Evolutionary conservation across 1,284 basidiomycete species (phyloP).

Genomic region (Trichosporon asahii): DNA sequence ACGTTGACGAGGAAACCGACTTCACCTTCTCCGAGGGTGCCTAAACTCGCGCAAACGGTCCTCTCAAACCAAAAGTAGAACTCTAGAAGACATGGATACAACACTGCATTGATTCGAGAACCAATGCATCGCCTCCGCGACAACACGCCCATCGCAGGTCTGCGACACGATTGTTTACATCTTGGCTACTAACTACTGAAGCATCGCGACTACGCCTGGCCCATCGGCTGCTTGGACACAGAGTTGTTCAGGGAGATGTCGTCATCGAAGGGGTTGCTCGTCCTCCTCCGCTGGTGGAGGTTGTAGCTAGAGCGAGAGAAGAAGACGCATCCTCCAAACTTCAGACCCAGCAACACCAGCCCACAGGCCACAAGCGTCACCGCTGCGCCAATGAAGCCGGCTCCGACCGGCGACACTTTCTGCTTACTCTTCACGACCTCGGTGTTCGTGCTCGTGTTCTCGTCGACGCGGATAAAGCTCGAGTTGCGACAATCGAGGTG

Average conservation of each 20-base stretch:
- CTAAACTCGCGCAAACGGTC: not conserved
- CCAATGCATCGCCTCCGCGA: no score
- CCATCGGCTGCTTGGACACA: conserved; percentile 5
- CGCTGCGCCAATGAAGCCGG: conserved; percentile 2
- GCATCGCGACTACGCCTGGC: not conserved
- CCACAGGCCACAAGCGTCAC: not conserved
- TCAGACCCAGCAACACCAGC: conserved; percentile 1
- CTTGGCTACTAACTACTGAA: not conserved
- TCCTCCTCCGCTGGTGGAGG: not conserved
- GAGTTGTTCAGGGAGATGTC: conserved; percentile 3
- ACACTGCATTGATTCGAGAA: no score
- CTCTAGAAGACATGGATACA: not conserved
- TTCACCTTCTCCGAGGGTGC: not conserved
- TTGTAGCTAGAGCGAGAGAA: conserved; percentile 1
- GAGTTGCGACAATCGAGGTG: conserved; percentile 7
- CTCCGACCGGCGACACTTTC: not conserved
- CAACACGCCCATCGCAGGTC: no score
- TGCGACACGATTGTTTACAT: not conserved
- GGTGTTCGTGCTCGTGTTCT: not conserved
- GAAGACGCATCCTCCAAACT: not conserved
- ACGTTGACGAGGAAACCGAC: not conserved
- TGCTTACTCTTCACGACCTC: not conserved
- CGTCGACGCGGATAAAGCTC: conserved; percentile 2
- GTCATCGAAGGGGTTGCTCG: not conserved
- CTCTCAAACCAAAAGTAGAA: not conserved